Base-by-base conservation (phyloP, 1,284 basidiomycete species). In the Sanghuangporus sanghuang region DNA sequence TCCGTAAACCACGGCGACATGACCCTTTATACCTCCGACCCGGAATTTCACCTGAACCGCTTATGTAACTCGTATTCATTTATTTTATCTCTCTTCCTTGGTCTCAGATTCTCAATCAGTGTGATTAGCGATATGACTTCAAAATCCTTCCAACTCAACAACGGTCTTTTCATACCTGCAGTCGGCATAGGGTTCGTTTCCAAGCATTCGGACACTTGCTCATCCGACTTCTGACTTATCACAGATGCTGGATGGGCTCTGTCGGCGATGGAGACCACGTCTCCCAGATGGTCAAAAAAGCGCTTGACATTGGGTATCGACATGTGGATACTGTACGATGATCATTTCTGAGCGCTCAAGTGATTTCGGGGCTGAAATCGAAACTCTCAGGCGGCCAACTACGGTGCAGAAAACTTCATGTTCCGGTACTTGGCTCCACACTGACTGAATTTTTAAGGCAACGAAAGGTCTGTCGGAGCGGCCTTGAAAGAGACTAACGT, bases 401-500 rank as follows among this genome's bases (percentile, higher is more conserved):
- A 78, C 65, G 71, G 74, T 76, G 3, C 23, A n/a, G 48, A 50
- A 50, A 36, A 16, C 16, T 49, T 36, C 54, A 5, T 23, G 11
- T 32, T 23, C 18, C 16, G 6, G 21, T 46, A 12, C 16, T 18
- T 16, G 44, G 44, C 44, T n/a, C 21, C 16, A 18, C 16, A 14
- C 16, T 14, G 16, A n/a, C 7, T 46, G 21, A 46, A 35, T 23
- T 18, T 9, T 27, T 6, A 57, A 76, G 76, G 75, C 61, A 90
- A 89, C 69, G 87, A 90, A 73, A 73, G 73, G 27, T 85, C 87
- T 70, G 93, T 96, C 63, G 93, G 92, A 16, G 71, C 86, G 67
- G 93, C 92, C 50, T 89, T 95, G 78, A 85, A 85, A 73, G 81
- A 76, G 35, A 88, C 85, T 23, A 87, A 86, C 27, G 82, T 92